Conservation (phyloP, 1,284 basidiomycete species). For the Hemileia vastatrix region DNA sequence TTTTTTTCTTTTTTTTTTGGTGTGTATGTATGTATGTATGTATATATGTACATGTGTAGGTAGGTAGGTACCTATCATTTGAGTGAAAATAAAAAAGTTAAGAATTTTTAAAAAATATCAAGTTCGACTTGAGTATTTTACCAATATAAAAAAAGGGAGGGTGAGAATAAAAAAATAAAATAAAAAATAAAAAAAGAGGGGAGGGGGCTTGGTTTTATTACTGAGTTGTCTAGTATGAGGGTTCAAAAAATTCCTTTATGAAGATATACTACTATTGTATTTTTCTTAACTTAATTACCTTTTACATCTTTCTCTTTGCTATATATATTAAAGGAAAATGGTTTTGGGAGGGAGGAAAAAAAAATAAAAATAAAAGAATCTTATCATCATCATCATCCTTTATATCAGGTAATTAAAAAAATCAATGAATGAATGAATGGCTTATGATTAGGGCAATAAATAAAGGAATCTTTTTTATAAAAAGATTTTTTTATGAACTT, state of each 20-base stretch:
- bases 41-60: too few species aligned
- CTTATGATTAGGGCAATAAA: not conserved
- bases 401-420: not conserved
- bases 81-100: not conserved
- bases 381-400: not conserved
- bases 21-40: too few species aligned
- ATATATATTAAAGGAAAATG: not conserved
- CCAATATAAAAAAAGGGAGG: conserved; percentile 17
- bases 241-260: not conserved
- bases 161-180: not conserved
- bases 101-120: not conserved
- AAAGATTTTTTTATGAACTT: too few species aligned
- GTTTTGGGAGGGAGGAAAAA: not conserved
- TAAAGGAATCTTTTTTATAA: too few species aligned
- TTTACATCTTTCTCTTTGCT: not conserved
- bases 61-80: too few species aligned
- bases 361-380: not conserved
- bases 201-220: not conserved
- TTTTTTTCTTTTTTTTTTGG: not conserved
- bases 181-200: too few species aligned
- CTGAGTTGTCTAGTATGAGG: not conserved
- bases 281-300: not conserved
- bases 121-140: conserved; percentile 3
- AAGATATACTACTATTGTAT: not conserved
- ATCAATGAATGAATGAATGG: not conserved